Base-by-base conservation (phyloP, 495 filamentous ascomycete species). In the Terfezia claveryi region DNA sequence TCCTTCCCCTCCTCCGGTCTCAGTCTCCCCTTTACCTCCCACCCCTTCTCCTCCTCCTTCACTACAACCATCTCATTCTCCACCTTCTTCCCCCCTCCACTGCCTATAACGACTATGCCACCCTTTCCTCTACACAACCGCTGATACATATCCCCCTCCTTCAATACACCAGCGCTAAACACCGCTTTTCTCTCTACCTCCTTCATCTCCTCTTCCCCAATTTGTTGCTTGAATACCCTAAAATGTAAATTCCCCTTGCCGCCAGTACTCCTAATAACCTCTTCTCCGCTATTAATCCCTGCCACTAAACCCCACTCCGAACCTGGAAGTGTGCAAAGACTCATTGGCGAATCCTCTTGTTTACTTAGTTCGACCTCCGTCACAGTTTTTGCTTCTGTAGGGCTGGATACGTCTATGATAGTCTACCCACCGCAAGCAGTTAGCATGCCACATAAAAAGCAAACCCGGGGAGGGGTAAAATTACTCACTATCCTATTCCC, bases 201-300 rank as follows among this genome's bases (percentile, higher is more conserved):
- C 7, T 32, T 32, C 27, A 32, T 32, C 41, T 46, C 41, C 17
- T 46, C 41, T 14, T 14, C 14, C 41, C 17, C 17, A 5, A 4
- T 20, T 14, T 46, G 12, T 38, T 53, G 32, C n/a, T 51, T 46
- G 56, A 62, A 46, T 57, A 63, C 61, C 55, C 41, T 62, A 54
- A 94, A 91, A 50, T 88, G 74, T 55, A 96, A 76, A 67, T 98
- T 91, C 60, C 85, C 75, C 64, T 98, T 96, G 62, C 80, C 85
- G 36, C 83, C 85, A 56, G 78, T 77, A 60, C 78, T 68, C 52
- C 84, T 74, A 46, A 86, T 77, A 0, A 68, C 72, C 36, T 77
- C 71, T 14, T 4, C 17, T 50, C 81, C 82, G 54, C 86, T 92
- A 67, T 95, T 95, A 67, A 94, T 82, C 49, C 91, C 89, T 9